Conservation (phyloP, 768 basidiomycete species). For the Boletus pseudopeckii region DNA sequence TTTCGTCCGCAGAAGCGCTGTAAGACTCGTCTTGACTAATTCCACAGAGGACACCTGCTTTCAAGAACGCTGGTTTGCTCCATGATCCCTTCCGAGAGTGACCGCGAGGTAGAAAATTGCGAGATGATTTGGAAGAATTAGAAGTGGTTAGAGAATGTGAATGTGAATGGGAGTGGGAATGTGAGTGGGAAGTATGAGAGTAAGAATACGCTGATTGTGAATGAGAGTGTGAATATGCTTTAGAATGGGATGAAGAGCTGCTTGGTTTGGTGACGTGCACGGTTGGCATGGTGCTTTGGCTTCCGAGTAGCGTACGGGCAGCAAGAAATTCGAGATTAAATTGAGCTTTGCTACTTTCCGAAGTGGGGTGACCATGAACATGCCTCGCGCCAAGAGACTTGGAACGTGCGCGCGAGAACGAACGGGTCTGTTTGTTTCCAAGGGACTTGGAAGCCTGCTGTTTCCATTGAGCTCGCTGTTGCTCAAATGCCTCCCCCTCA, state of each 20-base stretch:
- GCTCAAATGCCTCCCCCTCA: slow-evolving; percentile 58
- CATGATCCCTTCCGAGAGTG: slow-evolving; percentile 39
- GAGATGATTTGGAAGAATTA: slow-evolving; percentile 32
- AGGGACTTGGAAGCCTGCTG: slow-evolving; percentile 58
- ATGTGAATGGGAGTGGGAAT: slow-evolving; percentile 34
- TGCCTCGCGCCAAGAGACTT: slow-evolving; percentile 27
- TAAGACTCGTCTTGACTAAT: slow-evolving; percentile 22
- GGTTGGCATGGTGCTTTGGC: slow-evolving; percentile 52
- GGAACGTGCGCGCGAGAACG: slow-evolving; percentile 55
- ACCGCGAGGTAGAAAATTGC: slow-evolving; percentile 14
- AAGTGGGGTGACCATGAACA: slow-evolving; percentile 11
- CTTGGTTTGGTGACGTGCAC: slow-evolving; percentile 23
- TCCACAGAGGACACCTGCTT: slow-evolving; percentile 32
- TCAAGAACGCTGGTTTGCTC: slow-evolving; percentile 37
- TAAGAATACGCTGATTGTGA: slow-evolving; percentile 21
- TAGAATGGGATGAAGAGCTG: slow-evolving; percentile 22
- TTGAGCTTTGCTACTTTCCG: slow-evolving; percentile 22
- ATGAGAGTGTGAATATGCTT: slow-evolving; percentile 28
- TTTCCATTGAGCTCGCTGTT: slow-evolving; percentile 66
- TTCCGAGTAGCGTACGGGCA: slow-evolving; percentile 63
- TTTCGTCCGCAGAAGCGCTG: slow-evolving; percentile 23
- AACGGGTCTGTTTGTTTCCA: slow-evolving; percentile 61
- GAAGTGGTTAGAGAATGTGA: slow-evolving; percentile 37
- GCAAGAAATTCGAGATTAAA: slow-evolving; percentile 55
- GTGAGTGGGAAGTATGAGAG: slow-evolving; percentile 25